Percentiles rank a stretch among this genome's conserved stretches.
phyloP scores from a whole-genome alignment of 805 yeast species.

The Brettanomyces custersianus region DNA sequence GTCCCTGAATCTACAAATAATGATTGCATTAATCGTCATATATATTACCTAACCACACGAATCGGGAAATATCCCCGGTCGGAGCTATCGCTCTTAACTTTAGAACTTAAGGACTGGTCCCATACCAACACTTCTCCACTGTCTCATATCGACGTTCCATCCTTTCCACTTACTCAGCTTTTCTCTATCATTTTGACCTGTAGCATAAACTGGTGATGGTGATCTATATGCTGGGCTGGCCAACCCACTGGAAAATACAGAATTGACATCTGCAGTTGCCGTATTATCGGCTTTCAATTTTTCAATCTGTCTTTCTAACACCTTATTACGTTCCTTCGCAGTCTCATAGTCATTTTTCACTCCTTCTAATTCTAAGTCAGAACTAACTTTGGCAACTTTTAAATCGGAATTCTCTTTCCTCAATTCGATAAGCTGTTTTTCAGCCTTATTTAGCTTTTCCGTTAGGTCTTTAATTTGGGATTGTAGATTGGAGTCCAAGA shows the following conservation, averaged over 20 bases:
- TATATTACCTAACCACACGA: too few relatives aligned
- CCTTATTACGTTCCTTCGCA: slow-evolving; percentile 21
- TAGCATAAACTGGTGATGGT: neutral
- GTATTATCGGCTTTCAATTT: slow-evolving; percentile 25
- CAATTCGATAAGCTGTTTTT: slow-evolving; percentile 6
- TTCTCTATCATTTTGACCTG: slow-evolving; percentile 40
- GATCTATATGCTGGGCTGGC: slow-evolving; percentile 10
- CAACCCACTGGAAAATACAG: slow-evolving; percentile 10
- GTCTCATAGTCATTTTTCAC: slow-evolving; percentile 26
- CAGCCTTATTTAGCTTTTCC: slow-evolving; percentile 17
- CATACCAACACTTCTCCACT: slow-evolving; percentile 65
- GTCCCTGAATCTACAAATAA: too few relatives aligned
- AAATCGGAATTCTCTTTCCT: slow-evolving; percentile 18
- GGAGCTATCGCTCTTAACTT: neutral
- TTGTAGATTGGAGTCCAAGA: slow-evolving; percentile 20
- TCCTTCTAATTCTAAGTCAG: slow-evolving; percentile 31
- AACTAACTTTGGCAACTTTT: slow-evolving; percentile 18
- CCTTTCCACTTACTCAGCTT: slow-evolving; percentile 65
- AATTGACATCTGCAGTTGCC: neutral
- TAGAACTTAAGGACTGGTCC: slow-evolving; percentile 46
- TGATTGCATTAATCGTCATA: too few relatives aligned
- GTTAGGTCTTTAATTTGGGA: slow-evolving; percentile 27
- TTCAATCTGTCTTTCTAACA: slow-evolving; percentile 17
- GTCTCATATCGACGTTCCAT: slow-evolving; percentile 82
- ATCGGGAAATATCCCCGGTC: too few relatives aligned